Conservation (phyloP, 1,139 yeast species). For the Yamadazyma epiphylla region DNA sequence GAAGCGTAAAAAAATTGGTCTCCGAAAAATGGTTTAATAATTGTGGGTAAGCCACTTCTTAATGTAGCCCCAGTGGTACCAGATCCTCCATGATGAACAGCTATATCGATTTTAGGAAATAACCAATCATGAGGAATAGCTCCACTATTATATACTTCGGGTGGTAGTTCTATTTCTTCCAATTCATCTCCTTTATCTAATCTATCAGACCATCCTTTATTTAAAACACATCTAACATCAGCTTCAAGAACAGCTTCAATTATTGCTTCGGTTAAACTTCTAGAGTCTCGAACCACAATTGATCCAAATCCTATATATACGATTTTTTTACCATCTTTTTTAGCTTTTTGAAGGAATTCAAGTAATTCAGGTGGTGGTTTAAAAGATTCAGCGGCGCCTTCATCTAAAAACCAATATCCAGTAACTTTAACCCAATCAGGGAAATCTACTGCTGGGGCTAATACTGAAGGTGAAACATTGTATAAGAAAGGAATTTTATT, state of each 20-base stretch:
- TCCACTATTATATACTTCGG: conserved; percentile 65
- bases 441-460: conserved; percentile 91
- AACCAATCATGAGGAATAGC: conserved; percentile 92
- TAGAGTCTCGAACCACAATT: conserved; percentile 83
- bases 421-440: conserved; percentile 93
- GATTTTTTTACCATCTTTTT: conserved; percentile 56
- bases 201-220: conserved; percentile 95
- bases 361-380: conserved; percentile 60
- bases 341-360: conserved; percentile 63
- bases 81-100: conserved; percentile 97
- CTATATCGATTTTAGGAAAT: conserved; percentile 84
- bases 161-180: conserved; percentile 48
- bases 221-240: conserved; percentile 80
- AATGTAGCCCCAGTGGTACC: conserved; percentile 95
- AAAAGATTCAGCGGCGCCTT: conserved; percentile 54
- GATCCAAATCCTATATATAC: conserved; percentile 96
- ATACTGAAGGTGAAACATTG: conserved; percentile 80
- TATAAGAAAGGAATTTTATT: conserved; percentile 82
- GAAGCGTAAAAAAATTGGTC: conserved; percentile 91
- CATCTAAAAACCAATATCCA: conserved; percentile 93
- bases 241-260: conserved; percentile 74
- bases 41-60: conserved; percentile 82
- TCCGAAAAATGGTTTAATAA: conserved; percentile 92
- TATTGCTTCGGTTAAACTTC: conserved; percentile 71
- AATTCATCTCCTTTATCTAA: conserved; percentile 17